Percentiles rank a stretch among this genome's conserved stretches.
Evolutionary conservation across 805 yeast species (phyloP).

Genomic region (Saccharomycopsis fibuligera): DNA sequence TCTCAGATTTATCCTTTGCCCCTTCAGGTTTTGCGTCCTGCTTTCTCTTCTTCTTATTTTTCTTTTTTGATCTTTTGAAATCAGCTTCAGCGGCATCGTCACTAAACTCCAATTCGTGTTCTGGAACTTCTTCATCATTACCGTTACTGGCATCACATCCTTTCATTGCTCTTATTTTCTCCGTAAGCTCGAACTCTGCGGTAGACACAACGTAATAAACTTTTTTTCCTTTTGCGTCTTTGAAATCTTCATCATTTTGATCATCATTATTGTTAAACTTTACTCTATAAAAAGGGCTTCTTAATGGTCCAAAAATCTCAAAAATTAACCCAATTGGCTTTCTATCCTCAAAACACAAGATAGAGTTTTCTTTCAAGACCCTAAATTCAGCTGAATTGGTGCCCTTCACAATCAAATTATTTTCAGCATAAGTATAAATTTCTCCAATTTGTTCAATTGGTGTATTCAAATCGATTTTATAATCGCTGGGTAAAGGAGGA

Average conservation of each 20-base stretch:
- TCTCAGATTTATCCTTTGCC: background rate
- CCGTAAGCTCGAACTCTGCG: conserved; percentile 74
- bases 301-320: conserved; percentile 87
- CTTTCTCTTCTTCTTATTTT: conserved; percentile 45
- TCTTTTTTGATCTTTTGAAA: conserved; percentile 57
- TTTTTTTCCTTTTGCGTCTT: conserved; percentile 43
- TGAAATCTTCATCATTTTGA: conserved; percentile 34
- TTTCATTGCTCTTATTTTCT: conserved; percentile 56
- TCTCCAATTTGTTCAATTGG: conserved; percentile 69
- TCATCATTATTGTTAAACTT: conserved; percentile 51
- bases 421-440: conserved; percentile 62
- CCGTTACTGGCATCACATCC: conserved; percentile 95
- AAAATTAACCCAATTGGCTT: conserved; percentile 67
- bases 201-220: conserved; percentile 77
- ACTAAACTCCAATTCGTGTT: conserved; percentile 89
- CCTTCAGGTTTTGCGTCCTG: conserved; percentile 14
- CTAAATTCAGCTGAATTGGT: conserved; percentile 75
- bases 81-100: conserved; percentile 88
- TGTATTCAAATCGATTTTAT: conserved; percentile 49
- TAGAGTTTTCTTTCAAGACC: conserved; percentile 72
- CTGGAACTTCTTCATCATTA: conserved; percentile 90
- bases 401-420: conserved; percentile 67
- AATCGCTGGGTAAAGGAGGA: conserved; percentile 61
- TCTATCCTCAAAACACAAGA: conserved; percentile 71
- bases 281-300: conserved; percentile 74